Evolutionary conservation across 108 stramenopile genomes (phyloP), one percentile per base, ranked within the genome.

Genomic region (Skeletonema tropicum): DNA sequence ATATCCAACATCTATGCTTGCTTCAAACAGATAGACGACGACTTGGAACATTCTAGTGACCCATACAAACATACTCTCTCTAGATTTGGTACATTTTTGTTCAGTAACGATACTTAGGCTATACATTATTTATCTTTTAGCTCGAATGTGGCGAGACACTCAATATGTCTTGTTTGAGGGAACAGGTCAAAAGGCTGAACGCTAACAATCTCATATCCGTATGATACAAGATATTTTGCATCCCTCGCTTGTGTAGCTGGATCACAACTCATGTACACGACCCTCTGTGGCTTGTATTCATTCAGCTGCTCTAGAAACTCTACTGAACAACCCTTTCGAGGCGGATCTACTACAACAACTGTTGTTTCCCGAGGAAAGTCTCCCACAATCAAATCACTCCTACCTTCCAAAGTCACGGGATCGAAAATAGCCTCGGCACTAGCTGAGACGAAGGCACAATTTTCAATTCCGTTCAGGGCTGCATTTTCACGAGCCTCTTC

Each of bases 201-300:
- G 30, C 84, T 88, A 14, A 88, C 82, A 30, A 97, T 86, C 45
- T 83, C 77, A 62, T 98, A 99, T 31, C 93, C 96, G 23, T 79
- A 87, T 9, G 75, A 55, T 9, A 97, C 84, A 5, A 99, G 76
- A 14, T 79, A 80, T 73, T 93, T 87, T 8, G 97, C 90, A 82
- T 99, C 98, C 30, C 98, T 80, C 29, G 97, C 98, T 78, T 98
- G 98, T 13, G 98, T 98, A 15, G 92, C 89, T 0, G 97, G 97
- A 61, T 98, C 96, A 74, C 98, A 99, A 52, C 90, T 89, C 87
- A 99, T 95, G 74, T 99, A 99, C 6, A 98, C 97, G 30, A 98
- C 84, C 11, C 97, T 78, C 48, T 73, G 72, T n/a, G 98, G 98
- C 32, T 75, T 62, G 75, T 93, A 99, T 0, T 70, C 77, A 58